phyloP scores from a whole-genome alignment of 2,329 filamentous ascomycete genomes.

The Botryotinia narcissicola region DNA sequence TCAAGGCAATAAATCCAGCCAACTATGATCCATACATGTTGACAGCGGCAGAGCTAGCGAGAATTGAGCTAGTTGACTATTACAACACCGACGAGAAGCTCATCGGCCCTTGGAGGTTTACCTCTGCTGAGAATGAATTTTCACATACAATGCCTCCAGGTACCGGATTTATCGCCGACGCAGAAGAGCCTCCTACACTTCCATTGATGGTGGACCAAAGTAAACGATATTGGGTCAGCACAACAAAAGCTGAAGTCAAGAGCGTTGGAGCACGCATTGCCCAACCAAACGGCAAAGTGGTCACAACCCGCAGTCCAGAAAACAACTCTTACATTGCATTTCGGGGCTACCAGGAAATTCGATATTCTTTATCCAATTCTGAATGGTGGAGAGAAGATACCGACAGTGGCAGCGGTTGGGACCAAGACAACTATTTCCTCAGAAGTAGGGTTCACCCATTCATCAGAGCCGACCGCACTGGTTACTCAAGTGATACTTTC shows the following conservation, averaged over 20 bases:
- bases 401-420: neutral
- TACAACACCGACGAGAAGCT: neutral
- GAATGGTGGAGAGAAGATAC: slow-evolving; percentile 6
- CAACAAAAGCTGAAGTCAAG: neutral
- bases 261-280: neutral
- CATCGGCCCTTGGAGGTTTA: neutral
- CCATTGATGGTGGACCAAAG: neutral
- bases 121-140: slow-evolving; percentile 1
- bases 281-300: neutral
- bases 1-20: slow-evolving; percentile 10
- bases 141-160: slow-evolving; percentile 7
- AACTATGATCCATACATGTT: neutral
- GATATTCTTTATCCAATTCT: neutral
- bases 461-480: neutral
- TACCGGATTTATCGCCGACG: neutral
- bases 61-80: slow-evolving; percentile 8
- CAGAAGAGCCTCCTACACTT: neutral
- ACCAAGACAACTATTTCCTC: slow-evolving; percentile 15
- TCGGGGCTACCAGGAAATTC: neutral
- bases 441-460: slow-evolving; percentile 9
- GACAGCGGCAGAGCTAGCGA: neutral
- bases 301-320: neutral
- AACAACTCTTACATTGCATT: neutral
- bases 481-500: neutral
- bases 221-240: slow-evolving; percentile 13